Percentiles rank a stretch among this genome's conserved stretches.
Conservation (phyloP, 495 filamentous ascomycete species). For the Filosporella fistucella region DNA sequence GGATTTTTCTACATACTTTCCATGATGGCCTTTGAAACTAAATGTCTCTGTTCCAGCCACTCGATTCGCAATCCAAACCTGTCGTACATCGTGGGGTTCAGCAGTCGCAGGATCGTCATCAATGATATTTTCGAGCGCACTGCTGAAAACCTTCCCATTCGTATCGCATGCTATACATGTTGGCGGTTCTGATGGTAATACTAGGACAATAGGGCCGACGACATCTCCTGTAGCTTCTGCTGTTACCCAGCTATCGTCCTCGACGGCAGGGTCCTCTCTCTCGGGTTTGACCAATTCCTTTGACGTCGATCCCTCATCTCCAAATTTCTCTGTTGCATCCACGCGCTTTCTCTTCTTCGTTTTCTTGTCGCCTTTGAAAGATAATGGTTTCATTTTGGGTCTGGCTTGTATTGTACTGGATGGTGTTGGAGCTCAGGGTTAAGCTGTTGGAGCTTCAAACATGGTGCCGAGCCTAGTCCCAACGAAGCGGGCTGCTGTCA, state of each 20-base stretch:
- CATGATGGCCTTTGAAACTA: constrained; percentile 85
- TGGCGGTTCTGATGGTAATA: constrained; percentile 63
- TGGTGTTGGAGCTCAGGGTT: background rate
- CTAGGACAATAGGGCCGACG: constrained; percentile 77
- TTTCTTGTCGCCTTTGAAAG: constrained; percentile 97
- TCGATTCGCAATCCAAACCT: constrained; percentile 89
- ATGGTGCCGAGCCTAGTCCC: too few relatives aligned
- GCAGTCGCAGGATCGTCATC: constrained; percentile 73
- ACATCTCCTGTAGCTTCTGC: constrained; percentile 73
- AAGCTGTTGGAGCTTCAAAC: background rate
- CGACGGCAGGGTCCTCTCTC: constrained; percentile 33
- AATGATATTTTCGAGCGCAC: constrained; percentile 74
- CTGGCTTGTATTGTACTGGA: background rate
- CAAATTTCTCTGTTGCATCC: constrained; percentile 33
- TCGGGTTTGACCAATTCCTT: constrained; percentile 32
- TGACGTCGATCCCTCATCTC: constrained; percentile 33
- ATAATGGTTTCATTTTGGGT: constrained; percentile 65
- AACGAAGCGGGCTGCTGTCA: too few relatives aligned
- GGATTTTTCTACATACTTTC: constrained; percentile 50
- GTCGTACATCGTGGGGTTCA: constrained; percentile 89
- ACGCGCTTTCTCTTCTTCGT: constrained; percentile 81
- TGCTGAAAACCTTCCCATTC: constrained; percentile 77
- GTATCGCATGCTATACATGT: constrained; percentile 79
- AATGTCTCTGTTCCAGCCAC: constrained; percentile 77
- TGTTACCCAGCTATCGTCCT: constrained; percentile 84